Evolutionary conservation across 2,329 filamentous ascomycete species (phyloP).

Genomic region (Alternaria sp.): DNA sequence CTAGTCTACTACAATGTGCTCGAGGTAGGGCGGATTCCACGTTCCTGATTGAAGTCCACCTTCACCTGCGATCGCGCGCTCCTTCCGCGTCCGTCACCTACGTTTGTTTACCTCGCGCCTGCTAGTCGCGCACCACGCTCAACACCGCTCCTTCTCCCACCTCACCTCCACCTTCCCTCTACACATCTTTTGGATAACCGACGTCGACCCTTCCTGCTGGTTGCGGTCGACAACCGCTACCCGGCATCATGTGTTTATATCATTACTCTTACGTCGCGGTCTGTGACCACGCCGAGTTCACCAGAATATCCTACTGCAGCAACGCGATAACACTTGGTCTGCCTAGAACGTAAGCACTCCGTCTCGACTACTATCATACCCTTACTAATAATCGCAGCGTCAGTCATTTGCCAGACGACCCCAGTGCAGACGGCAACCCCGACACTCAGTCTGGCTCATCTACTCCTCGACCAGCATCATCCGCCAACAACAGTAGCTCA

Average conservation of each 20-base stretch:
- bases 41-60: background rate
- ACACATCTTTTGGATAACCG: background rate
- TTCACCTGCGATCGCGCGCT: conserved; percentile 4
- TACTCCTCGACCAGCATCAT: conserved; percentile 13
- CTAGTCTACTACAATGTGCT: background rate
- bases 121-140: background rate
- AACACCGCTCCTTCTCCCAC: background rate
- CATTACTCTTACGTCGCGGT: conserved; percentile 40
- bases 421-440: conserved; percentile 11
- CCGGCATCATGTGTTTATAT: conserved; percentile 44
- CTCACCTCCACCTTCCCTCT: conserved; percentile 3
- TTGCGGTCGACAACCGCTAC: conserved; percentile 11
- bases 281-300: conserved; percentile 43
- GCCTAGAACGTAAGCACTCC: conserved; percentile 21
- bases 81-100: conserved; percentile 8
- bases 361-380: background rate
- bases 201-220: conserved; percentile 13
- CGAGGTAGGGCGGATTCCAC: background rate
- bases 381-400: conserved; percentile 19
- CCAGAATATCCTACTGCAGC: conserved; percentile 40
- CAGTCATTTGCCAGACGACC: conserved; percentile 19
- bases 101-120: conserved; percentile 8
- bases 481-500: conserved; percentile 16
- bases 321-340: conserved; percentile 29
- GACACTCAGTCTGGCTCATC: conserved; percentile 6